Percentiles rank a stretch among this genome's conserved stretches.
Conservation (phyloP, 148 eudicot genomes). For the Silene latifolia region DNA sequence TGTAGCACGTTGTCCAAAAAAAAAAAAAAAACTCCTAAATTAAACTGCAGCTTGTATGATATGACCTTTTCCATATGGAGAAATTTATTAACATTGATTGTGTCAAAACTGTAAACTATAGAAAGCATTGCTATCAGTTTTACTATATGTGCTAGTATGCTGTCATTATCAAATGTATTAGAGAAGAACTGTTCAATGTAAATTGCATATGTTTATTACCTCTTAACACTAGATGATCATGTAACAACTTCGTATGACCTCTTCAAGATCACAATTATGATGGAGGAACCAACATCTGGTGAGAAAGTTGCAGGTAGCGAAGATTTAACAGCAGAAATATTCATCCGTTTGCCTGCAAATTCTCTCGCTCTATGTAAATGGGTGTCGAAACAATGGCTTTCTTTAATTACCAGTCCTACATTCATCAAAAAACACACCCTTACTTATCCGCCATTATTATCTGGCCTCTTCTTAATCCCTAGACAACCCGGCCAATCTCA, state of each 20-base stretch:
- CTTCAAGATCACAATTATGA: not conserved
- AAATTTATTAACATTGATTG: not conserved
- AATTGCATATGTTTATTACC: not conserved
- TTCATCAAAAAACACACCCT: slow-evolving; percentile 9
- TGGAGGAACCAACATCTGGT: slow-evolving; percentile 18
- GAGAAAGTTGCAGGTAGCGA: slow-evolving; percentile 23
- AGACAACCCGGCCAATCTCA: slow-evolving; percentile 8
- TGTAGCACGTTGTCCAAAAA: too few species aligned
- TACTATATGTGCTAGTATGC: not conserved
- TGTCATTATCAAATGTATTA: not conserved
- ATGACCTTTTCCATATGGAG: not conserved
- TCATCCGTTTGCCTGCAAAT: slow-evolving; percentile 12
- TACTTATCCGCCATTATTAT: slow-evolving; percentile 13
- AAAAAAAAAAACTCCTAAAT: too few species aligned
- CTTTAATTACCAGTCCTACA: slow-evolving; percentile 4
- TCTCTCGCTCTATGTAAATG: slow-evolving; percentile 11
- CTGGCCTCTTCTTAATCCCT: slow-evolving; percentile 23
- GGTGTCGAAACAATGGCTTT: slow-evolving; percentile 15
- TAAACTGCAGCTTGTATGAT: not conserved
- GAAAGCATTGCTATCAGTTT: not conserved
- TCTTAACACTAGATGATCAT: not conserved
- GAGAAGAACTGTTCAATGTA: slow-evolving; percentile 1
- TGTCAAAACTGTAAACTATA: not conserved
- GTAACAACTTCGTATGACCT: not conserved
- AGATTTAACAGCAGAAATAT: slow-evolving; percentile 19